Base-by-base conservation (phyloP, 176 grass and related monocot species). In the Cenchrus americanus region DNA sequence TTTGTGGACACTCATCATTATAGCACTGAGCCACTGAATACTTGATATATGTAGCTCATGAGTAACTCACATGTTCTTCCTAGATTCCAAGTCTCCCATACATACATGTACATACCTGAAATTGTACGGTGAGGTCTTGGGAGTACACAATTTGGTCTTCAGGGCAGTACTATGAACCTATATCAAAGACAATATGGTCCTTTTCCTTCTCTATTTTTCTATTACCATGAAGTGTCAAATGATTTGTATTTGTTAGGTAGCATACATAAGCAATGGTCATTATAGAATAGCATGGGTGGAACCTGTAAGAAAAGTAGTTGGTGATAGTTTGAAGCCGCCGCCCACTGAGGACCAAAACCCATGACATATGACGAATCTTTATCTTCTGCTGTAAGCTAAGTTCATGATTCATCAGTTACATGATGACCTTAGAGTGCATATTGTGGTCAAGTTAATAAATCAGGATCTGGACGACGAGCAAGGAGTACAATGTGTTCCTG, bases 251-350 rank as follows among this genome's bases (percentile, higher is more conserved):
- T 4, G 6, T 43, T 46, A 8, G 66, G 67, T 71, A 70, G 26
- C 55, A 55, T 50, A 66, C 34, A 66, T 66, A 62, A 84, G 62
- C 37, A 84, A 84, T 75, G 47, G 66, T 84, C 32, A 65, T 75
- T 43, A 15, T 52, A 47, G 59, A 23, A 52, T 83, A 14, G 14
- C 18, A 54, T 2, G 24, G 66, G 42, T 66, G 27, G 8, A 65
- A 75, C 44, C 27, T 75, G 23, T 48, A 53, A 22, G 46, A 83
- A 52, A 74, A 66, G 14, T 23, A 69, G 32, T 69, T 65, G 82
- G 62, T 77, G 50, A 54, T 61, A 65, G 21, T 51, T 65, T 65
- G 26, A 83, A 74, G 46, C 21, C 8, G 46, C 30, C 23, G 59
- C 34, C 34, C 34, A 37, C 34, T 37, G 34, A 34, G 6, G 62